Evolutionary conservation across 2,329 filamentous ascomycete genomes (phyloP).

Genomic region (Hymenoscyphus fructigenus): DNA sequence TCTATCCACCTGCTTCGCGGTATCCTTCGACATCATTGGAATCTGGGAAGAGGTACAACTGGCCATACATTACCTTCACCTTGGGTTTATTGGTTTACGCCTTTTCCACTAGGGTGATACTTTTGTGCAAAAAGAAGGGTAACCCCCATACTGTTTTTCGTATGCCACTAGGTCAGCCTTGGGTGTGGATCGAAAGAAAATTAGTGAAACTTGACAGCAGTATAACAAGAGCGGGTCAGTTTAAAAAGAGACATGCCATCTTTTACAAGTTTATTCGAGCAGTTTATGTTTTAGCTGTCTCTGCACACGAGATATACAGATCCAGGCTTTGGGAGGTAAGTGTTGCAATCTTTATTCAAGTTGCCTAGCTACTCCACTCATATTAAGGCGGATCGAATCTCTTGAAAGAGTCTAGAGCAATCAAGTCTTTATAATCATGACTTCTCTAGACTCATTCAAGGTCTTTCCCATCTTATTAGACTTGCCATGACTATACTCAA

Average conservation of each 20-base stretch:
- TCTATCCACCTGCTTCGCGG: too few relatives aligned
- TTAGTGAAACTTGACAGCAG: background rate
- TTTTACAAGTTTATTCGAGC: background rate
- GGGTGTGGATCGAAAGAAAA: background rate
- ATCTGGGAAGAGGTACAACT: background rate
- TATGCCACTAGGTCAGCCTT: background rate
- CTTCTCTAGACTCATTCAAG: too few relatives aligned
- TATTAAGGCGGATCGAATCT: too few relatives aligned
- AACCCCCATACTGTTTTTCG: background rate
- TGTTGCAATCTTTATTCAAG: background rate
- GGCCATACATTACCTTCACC: background rate
- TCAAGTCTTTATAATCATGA: too few relatives aligned
- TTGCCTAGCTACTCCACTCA: too few relatives aligned
- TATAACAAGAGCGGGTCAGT: background rate
- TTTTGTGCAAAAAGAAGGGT: background rate
- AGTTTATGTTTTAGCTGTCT: background rate
- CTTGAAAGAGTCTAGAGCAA: too few relatives aligned
- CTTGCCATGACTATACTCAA: too few relatives aligned
- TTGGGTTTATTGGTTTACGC: background rate
- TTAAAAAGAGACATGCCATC: background rate
- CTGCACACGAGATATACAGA: background rate
- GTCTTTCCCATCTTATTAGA: too few relatives aligned
- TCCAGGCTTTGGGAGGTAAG: constrained; percentile 13
- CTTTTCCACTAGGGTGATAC: background rate
- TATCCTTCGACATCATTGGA: too few relatives aligned